Conservation (phyloP, 2,329 filamentous ascomycete species). For the Hymenoscyphus scutula region DNA sequence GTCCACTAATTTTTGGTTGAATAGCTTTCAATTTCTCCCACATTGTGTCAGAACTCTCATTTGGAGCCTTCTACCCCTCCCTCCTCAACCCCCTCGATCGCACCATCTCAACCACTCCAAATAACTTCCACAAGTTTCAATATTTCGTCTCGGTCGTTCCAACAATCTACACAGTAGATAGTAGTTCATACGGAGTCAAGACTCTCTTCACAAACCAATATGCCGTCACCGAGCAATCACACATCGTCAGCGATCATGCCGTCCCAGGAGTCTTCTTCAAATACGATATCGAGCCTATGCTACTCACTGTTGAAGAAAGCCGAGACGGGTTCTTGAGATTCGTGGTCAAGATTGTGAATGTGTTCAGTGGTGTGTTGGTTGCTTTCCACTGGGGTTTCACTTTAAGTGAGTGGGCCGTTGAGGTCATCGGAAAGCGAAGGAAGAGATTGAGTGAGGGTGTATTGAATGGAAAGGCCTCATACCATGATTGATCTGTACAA, state of each 20-base stretch:
- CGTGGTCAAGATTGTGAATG: slow-evolving; percentile 81
- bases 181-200: slow-evolving; percentile 42
- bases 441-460: slow-evolving; percentile 38
- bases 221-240: slow-evolving; percentile 87
- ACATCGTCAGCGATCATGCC: slow-evolving; percentile 63
- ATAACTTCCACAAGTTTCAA: slow-evolving; percentile 93
- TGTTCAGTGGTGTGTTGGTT: slow-evolving; percentile 85
- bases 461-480: slow-evolving; percentile 35
- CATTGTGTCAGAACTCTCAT: slow-evolving; percentile 92
- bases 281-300: slow-evolving; percentile 96
- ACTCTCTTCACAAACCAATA: slow-evolving; percentile 95
- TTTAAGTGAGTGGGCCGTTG: slow-evolving; percentile 70
- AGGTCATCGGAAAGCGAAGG: slow-evolving; percentile 47
- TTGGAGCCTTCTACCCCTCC: slow-evolving; percentile 93
- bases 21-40: slow-evolving; percentile 96
- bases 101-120: slow-evolving; percentile 72
- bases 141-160: slow-evolving; percentile 96
- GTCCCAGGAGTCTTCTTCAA: slow-evolving; percentile 96
- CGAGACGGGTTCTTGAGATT: slow-evolving; percentile 73
- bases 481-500: slow-evolving; percentile 28
- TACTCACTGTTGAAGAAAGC: slow-evolving; percentile 80
- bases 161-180: slow-evolving; percentile 77
- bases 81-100: slow-evolving; percentile 92
- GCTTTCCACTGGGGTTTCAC: slow-evolving; percentile 93
- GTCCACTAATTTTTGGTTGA: slow-evolving; percentile 26